Evolutionary conservation across 495 filamentous ascomycete species (phyloP).

Genomic region (Lichina pygmaea): DNA sequence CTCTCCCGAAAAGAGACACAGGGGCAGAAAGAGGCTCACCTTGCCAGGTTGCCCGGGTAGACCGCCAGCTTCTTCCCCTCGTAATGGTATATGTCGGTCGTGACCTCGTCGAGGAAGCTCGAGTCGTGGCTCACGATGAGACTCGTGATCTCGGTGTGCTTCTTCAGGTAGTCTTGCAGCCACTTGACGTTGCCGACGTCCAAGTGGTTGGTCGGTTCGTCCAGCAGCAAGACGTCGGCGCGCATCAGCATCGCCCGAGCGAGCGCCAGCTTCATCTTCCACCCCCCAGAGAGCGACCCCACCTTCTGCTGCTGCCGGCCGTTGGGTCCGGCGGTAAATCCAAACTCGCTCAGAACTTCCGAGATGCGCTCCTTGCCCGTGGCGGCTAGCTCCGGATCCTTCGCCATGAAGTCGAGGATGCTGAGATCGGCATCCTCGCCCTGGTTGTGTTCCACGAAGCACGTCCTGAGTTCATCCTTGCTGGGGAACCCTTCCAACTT

Average conservation of each 20-base stretch:
- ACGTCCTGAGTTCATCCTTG: constrained; percentile 72
- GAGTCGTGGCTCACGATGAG: constrained; percentile 98
- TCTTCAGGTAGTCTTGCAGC: constrained; percentile 85
- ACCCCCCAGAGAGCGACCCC: constrained; percentile 90
- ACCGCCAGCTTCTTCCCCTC: constrained; percentile 87
- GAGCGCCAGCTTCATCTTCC: constrained; percentile 99
- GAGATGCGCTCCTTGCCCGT: constrained; percentile 56
- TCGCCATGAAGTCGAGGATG: constrained; percentile 72
- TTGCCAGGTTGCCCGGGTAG: constrained; percentile 86
- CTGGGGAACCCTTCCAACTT: constrained; percentile 94
- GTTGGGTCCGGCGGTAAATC: constrained; percentile 72
- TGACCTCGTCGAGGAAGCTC: constrained; percentile 85
- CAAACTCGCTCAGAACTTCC: constrained; percentile 63
- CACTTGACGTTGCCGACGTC: constrained; percentile 92
- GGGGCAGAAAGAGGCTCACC: constrained; percentile 9
- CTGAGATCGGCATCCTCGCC: constrained; percentile 88
- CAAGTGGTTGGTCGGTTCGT: constrained; percentile 97
- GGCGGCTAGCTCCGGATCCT: constrained; percentile 56
- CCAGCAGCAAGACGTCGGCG: constrained; percentile 81
- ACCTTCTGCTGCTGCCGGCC: constrained; percentile 70
- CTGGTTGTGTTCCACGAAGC: constrained; percentile 98
- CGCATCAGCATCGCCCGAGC: constrained; percentile 90
- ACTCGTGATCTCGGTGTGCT: constrained; percentile 86
- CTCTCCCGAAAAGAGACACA: neutral
- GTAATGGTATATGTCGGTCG: constrained; percentile 98